phyloP scores from a whole-genome alignment of 768 basidiomycete genomes.

The Crucibulum laeve region DNA sequence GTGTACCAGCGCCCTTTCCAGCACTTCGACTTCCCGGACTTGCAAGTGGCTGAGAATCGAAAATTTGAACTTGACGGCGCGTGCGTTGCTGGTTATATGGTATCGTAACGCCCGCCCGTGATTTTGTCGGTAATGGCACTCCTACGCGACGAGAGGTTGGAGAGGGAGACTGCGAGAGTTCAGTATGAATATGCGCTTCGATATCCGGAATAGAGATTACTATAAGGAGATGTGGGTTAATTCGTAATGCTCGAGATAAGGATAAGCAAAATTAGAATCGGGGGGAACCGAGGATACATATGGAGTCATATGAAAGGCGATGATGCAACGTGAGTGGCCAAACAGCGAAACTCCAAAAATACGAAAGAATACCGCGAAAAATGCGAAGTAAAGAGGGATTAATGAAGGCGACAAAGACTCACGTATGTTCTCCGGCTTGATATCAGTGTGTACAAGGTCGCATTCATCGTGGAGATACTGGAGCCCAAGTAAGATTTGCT shows the following conservation, averaged over 20 bases:
- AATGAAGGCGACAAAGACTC: constrained; percentile 27
- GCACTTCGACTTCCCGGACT: constrained; percentile 46
- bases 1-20: constrained; percentile 22
- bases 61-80: constrained; percentile 73
- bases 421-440: constrained; percentile 96
- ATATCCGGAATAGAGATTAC: constrained; percentile 84
- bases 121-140: constrained; percentile 67
- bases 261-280: constrained; percentile 5
- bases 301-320: constrained; percentile 1
- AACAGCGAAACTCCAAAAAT: background rate
- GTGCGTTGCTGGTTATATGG: constrained; percentile 46
- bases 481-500: constrained; percentile 82
- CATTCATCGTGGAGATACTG: constrained; percentile 93
- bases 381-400: constrained; percentile 7
- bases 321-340: constrained; percentile 12
- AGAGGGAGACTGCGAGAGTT: constrained; percentile 62
- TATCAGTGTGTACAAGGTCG: constrained; percentile 88
- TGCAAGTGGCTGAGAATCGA: constrained; percentile 74
- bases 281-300: background rate
- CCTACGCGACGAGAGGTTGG: constrained; percentile 80
- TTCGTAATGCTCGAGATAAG: constrained; percentile 11
- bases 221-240: constrained; percentile 28
- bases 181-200: constrained; percentile 65
- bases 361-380: constrained; percentile 3
- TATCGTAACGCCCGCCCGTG: constrained; percentile 57